A percentile compares a stretch with the other conserved stretches of the same genome.
Conservation (phyloP, 345 rosid genomes). For the Syzygium aromaticum region DNA sequence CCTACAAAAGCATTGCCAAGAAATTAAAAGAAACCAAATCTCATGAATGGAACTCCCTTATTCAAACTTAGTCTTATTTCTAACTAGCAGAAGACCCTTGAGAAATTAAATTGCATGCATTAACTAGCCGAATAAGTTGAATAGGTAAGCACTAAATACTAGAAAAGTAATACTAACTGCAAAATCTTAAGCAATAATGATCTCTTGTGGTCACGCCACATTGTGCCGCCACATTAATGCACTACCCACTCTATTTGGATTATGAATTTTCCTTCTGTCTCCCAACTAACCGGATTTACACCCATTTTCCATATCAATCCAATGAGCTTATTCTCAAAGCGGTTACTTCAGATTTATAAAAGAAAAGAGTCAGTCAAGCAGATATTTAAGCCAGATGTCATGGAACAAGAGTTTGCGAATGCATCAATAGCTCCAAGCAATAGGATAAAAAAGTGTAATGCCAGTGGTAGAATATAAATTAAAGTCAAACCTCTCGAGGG, state of each 20-base stretch:
- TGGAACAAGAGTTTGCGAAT: neutral
- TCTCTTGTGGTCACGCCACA: neutral
- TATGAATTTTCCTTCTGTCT: neutral
- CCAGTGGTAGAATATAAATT: neutral
- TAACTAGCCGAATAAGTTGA: neutral
- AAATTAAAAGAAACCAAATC: neutral
- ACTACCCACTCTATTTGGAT: neutral
- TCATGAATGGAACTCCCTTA: neutral
- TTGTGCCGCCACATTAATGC: neutral
- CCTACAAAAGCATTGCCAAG: constrained; percentile 33
- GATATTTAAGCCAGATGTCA: neutral
- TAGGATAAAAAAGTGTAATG: neutral
- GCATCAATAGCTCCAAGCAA: neutral
- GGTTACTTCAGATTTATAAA: neutral
- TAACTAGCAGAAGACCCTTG: neutral
- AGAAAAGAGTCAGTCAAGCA: neutral
- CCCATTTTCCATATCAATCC: neutral
- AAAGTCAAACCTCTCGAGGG: constrained; percentile 75
- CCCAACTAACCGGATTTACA: neutral
- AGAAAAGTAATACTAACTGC: neutral
- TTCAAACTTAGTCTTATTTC: neutral
- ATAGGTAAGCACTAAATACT: neutral
- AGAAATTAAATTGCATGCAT: neutral
- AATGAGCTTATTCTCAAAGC: neutral
- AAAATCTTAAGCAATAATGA: neutral